These are phyloP conservation scores for Zygosaccharomyces lentus DNA, from an alignment of 805 yeast genomes.

Conservation along the genomic window DNA sequence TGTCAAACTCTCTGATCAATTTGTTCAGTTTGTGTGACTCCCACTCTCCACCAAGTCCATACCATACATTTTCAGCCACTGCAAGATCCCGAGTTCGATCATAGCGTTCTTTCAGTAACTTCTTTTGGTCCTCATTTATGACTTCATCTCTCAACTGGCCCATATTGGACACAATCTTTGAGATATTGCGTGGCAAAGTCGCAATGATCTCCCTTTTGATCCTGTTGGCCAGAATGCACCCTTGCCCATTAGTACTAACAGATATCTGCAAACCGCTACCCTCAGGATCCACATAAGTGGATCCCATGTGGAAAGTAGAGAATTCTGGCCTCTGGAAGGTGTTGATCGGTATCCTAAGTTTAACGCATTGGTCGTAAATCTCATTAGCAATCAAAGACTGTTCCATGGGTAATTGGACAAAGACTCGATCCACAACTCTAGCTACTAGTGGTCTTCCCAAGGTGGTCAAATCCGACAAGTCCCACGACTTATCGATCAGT, in stretches of 20 bases:
- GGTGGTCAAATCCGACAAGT: constrained; percentile 43
- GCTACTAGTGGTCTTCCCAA: constrained; percentile 63
- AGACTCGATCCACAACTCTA: constrained; percentile 68
- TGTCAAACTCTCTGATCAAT: constrained; percentile 56
- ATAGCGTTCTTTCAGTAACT: constrained; percentile 24
- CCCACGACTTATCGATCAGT: constrained; percentile 36
- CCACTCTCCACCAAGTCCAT: constrained; percentile 60
- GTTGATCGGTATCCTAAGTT: constrained; percentile 75
- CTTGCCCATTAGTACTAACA: constrained; percentile 81
- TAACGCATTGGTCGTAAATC: constrained; percentile 50
- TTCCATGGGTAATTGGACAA: constrained; percentile 47
- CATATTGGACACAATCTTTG: constrained; percentile 60
- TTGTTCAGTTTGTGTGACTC: constrained; percentile 56
- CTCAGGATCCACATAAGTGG: constrained; percentile 65
- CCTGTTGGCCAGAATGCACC: constrained; percentile 80
- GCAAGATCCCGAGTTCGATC: constrained; percentile 13
- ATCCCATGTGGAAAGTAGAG: constrained; percentile 72
- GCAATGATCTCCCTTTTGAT: constrained; percentile 68
- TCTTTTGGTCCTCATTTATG: constrained; percentile 46
- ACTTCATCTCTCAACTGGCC: constrained; percentile 60
- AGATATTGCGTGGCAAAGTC: constrained; percentile 65
- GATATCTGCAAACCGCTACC: constrained; percentile 63
- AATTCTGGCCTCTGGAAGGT: constrained; percentile 67
- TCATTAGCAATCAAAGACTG: constrained; percentile 33
- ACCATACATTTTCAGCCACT: constrained; percentile 21